A percentile compares a stretch with the other conserved stretches of the same genome.
Evolutionary conservation across 257 asterid species (phyloP).

Genomic region (Hygrophila difformis): DNA sequence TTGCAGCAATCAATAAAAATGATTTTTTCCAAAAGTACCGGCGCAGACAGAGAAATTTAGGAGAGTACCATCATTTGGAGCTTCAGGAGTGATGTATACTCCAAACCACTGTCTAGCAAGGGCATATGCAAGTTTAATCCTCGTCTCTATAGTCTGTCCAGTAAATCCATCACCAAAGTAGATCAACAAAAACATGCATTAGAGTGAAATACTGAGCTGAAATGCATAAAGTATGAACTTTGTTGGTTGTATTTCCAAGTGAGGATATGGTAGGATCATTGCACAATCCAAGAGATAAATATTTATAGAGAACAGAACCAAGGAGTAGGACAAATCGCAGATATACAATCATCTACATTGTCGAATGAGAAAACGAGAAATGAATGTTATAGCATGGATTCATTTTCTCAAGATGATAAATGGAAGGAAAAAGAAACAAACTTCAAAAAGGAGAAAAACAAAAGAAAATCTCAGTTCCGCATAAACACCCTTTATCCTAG

Average conservation of each 20-base stretch:
- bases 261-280: too few species aligned
- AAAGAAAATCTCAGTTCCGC: neutral
- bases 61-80: slow-evolving; percentile 73
- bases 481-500: too few species aligned
- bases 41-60: slow-evolving; percentile 18
- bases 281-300: too few species aligned
- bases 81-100: slow-evolving; percentile 80
- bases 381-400: neutral
- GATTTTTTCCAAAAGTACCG: slow-evolving; percentile 3
- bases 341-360: too few species aligned
- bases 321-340: too few species aligned
- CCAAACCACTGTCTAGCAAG: slow-evolving; percentile 99
- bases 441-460: too few species aligned
- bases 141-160: slow-evolving; percentile 84
- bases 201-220: slow-evolving; percentile 7
- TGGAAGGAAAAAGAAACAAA: neutral
- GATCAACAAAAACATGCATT: slow-evolving; percentile 2
- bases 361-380: neutral
- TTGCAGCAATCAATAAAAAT: slow-evolving; percentile 26
- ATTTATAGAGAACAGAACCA: too few species aligned
- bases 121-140: slow-evolving; percentile 87
- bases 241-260: neutral
- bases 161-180: slow-evolving; percentile 25
- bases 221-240: neutral
- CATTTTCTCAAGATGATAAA: neutral